Conservation (phyloP, 1,284 basidiomycete genomes). For the Microbotryum saponariae region DNA sequence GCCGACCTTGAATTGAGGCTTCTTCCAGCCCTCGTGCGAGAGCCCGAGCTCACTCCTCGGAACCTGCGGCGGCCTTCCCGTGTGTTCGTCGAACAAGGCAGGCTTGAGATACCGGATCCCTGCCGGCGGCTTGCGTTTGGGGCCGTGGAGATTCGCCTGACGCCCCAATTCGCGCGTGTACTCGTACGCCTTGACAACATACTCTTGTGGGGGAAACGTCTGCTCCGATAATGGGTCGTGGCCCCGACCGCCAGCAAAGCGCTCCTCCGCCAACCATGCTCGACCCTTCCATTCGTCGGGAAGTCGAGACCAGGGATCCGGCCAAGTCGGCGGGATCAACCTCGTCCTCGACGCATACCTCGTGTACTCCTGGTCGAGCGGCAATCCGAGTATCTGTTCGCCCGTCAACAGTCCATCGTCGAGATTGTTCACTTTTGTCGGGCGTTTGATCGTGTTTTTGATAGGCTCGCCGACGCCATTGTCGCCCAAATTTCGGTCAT, state of each 20-base stretch:
- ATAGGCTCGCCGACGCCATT: neutral
- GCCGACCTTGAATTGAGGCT: neutral
- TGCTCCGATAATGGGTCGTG: slow-evolving; percentile 6
- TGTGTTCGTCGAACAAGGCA: slow-evolving; percentile 8
- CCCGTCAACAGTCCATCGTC: neutral
- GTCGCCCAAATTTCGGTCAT: neutral
- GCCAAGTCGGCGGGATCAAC: slow-evolving; percentile 9
- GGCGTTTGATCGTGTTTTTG: neutral
- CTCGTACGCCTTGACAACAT: slow-evolving; percentile 23
- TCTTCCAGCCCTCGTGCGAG: slow-evolving; percentile 8
- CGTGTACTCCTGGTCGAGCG: slow-evolving; percentile 1
- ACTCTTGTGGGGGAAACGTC: slow-evolving; percentile 10
- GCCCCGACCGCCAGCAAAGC: slow-evolving; percentile 15
- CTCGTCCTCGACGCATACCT: slow-evolving; percentile 13
- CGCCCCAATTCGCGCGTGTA: slow-evolving; percentile 7
- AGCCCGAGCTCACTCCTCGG: slow-evolving; percentile 1
- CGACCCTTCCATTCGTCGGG: neutral
- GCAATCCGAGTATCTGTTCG: neutral
- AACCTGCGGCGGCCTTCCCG: slow-evolving; percentile 18
- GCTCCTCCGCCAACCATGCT: neutral
- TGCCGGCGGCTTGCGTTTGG: neutral
- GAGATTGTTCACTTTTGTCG: neutral
- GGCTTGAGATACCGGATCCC: neutral
- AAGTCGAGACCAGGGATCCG: slow-evolving; percentile 20
- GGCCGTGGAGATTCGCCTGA: neutral